Evolutionary conservation across 2,329 filamentous ascomycete species (phyloP), one percentile per base, ranked within the genome.

Genomic region (Pyrenophora teres): DNA sequence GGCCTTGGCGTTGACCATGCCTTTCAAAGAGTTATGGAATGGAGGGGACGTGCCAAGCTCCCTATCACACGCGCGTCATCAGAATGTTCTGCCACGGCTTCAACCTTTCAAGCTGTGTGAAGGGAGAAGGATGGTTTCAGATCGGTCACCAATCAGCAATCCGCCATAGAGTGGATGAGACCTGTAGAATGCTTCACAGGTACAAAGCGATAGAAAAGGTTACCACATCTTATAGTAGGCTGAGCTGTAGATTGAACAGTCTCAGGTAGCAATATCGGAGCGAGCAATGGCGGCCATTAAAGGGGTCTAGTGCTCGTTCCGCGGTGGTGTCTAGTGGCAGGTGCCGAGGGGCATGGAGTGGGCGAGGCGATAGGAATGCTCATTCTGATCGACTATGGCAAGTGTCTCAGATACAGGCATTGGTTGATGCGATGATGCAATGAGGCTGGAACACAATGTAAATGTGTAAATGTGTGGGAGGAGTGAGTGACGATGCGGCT

Each of bases 1-100:
- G 50, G 15, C 55, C 61, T 65, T 65, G 65, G 61, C 59, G 43
- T 35, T 32, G 19, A 50, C 57, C 56, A 36, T 36, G n/a, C 33
- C 33, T 16, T 18, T 64, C 47, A 51, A 56, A 56, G 63, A 30
- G 40, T 38, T 32, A 48, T 54, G 64, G 63, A 70, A 68, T 68
- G 67, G 59, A 63, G 56, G 46, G 54, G 36, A 51, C 33, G 12
- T 18, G 59, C 54, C 59, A 65, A 64, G 61, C 32, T 43, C 46
- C 59, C 57, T 60, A 52, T 56, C 51, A 46, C 40, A 41, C 37
- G 45, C 58, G 56, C 50, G 56, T 44, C 40, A 37, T 49, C 39
- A 47, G 50, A 52, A 47, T 52, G 49, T 55, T 46, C 35, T 46
- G 45, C 41, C 39, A 30, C 10, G 10, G 27, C 10, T 25, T 25